Evolutionary conservation across 768 basidiomycete species (phyloP).

Genomic region (Cystofilobasidium bisporidii): DNA sequence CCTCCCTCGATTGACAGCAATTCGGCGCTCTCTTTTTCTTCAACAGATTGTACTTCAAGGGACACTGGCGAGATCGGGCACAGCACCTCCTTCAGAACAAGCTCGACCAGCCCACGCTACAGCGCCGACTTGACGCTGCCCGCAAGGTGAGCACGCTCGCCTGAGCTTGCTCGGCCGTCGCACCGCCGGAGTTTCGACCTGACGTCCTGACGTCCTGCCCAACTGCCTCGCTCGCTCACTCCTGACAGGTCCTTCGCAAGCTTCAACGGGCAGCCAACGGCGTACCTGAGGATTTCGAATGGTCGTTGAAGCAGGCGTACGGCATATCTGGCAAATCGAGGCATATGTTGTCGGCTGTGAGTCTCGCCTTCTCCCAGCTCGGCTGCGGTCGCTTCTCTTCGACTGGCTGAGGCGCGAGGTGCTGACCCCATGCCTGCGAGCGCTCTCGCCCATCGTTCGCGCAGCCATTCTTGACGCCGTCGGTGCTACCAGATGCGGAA

Average conservation of each 20-base stretch:
- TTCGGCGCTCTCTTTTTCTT: too few relatives aligned
- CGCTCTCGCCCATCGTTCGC: too few relatives aligned
- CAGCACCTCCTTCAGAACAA: not conserved
- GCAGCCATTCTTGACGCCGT: not conserved
- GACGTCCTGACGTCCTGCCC: too few relatives aligned
- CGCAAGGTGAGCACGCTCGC: not conserved
- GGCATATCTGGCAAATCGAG: not conserved
- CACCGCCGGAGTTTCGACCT: too few relatives aligned
- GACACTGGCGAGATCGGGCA: not conserved
- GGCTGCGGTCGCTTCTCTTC: not conserved
- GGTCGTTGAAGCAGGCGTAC: conserved; percentile 1
- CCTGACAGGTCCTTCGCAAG: not conserved
- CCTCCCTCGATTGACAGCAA: too few relatives aligned
- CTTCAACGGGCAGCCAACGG: not conserved
- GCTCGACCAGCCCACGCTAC: not conserved
- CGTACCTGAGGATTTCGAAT: not conserved
- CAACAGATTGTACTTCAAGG: not conserved
- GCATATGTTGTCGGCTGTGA: not conserved
- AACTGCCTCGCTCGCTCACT: not conserved
- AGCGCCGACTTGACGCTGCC: not conserved
- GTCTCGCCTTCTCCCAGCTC: too few relatives aligned
- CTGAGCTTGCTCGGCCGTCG: too few relatives aligned
- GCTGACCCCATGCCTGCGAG: not conserved
- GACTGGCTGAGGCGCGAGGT: not conserved
- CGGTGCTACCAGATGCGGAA: not conserved